Conservation (phyloP, 306 rosid species). For the Cucumis cinereus region DNA sequence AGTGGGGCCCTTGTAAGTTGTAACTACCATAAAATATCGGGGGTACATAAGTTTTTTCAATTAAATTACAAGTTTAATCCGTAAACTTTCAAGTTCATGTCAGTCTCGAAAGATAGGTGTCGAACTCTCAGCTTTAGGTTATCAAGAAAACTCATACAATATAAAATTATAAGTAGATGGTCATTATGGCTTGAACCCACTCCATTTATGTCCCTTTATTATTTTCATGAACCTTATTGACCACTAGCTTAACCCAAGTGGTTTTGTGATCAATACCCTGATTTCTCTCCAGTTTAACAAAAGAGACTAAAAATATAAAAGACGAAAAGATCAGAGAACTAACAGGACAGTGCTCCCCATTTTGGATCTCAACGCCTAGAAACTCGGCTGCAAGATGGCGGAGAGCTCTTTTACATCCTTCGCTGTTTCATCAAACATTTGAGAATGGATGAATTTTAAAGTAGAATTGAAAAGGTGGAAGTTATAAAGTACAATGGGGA, state of each 20-base stretch:
- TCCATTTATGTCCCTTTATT: neutral
- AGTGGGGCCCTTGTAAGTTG: neutral
- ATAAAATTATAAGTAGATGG: no score
- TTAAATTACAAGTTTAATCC: no score
- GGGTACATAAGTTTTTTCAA: neutral
- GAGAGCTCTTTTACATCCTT: constrained; percentile 46
- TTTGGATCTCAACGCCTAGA: constrained; percentile 70
- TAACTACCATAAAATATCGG: neutral
- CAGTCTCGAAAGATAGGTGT: neutral
- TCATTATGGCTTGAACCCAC: neutral
- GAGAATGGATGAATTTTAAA: neutral
- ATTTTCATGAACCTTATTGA: neutral
- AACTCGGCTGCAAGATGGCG: constrained; percentile 69
- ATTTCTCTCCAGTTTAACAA: neutral
- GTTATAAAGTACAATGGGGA: neutral
- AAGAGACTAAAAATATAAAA: neutral
- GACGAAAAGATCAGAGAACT: constrained; percentile 17
- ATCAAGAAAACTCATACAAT: neutral
- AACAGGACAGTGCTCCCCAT: constrained; percentile 93
- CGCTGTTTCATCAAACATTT: constrained; percentile 36
- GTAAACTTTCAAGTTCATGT: no score
- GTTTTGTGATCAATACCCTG: neutral
- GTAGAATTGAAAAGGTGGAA: neutral
- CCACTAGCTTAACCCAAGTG: neutral
- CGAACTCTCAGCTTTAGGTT: neutral